Percentiles rank a stretch among this genome's conserved stretches.
Conservation (phyloP, 129 eudicot genomes). For the Calendula officinalis region DNA sequence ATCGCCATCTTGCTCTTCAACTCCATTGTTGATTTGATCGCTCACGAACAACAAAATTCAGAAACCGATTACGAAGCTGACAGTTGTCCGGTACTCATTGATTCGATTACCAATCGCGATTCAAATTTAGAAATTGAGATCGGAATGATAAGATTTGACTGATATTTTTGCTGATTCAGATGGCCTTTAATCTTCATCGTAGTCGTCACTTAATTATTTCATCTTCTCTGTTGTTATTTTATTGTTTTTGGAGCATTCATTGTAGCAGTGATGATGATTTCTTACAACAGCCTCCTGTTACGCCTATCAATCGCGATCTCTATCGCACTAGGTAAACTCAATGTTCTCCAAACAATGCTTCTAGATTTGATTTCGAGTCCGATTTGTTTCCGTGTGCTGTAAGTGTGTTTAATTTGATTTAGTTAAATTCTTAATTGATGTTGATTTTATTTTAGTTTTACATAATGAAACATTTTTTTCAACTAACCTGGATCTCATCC, state of each 20-base stretch:
- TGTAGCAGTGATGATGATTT: slow-evolving; percentile 38
- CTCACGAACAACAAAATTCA: neutral
- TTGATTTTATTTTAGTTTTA: neutral
- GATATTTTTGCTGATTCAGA: slow-evolving; percentile 26
- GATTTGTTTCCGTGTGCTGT: neutral
- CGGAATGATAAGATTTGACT: slow-evolving; percentile 25
- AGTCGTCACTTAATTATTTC: slow-evolving; percentile 19
- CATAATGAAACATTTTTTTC: neutral
- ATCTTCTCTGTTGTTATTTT: slow-evolving; percentile 9
- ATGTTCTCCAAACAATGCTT: neutral
- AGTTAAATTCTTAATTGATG: slow-evolving; percentile 1
- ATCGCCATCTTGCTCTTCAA: slow-evolving; percentile 12
- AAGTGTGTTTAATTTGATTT: slow-evolving; percentile 11
- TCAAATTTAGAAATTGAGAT: slow-evolving; percentile 17
- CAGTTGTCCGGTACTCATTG: slow-evolving; percentile 11
- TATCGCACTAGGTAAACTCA: slow-evolving; percentile 70
- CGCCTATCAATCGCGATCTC: slow-evolving; percentile 94
- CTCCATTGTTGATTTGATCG: slow-evolving; percentile 25
- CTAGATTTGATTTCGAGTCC: slow-evolving; percentile 19
- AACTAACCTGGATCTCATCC: slow-evolving; percentile 9
- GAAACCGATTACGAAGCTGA: slow-evolving; percentile 5
- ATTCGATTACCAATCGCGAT: slow-evolving; percentile 20
- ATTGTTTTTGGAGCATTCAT: slow-evolving; percentile 23
- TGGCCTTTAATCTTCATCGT: slow-evolving; percentile 23
- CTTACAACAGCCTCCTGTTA: slow-evolving; percentile 33